Conservation (phyloP, 768 basidiomycete genomes). For the Floccularia luteovirens region DNA sequence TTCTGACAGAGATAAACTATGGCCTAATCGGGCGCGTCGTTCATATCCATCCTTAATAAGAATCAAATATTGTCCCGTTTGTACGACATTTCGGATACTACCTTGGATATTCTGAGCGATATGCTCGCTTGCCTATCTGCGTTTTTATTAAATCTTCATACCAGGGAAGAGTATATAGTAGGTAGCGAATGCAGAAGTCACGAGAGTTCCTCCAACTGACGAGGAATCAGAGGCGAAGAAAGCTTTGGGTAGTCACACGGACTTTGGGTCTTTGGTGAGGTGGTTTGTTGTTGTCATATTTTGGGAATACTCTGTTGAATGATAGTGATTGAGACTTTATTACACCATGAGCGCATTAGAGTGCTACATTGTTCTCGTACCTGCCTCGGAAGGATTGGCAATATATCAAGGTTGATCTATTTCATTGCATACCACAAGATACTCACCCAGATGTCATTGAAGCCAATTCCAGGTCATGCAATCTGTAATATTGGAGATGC, state of each 20-base stretch:
- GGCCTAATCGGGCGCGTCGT: constrained; percentile 42
- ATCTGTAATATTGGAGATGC: constrained; percentile 61
- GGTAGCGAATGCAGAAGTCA: constrained; percentile 55
- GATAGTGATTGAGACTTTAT: constrained; percentile 42
- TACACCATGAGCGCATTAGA: constrained; percentile 64
- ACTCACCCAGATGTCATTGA: not conserved
- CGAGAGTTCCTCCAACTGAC: constrained; percentile 45
- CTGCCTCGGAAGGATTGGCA: constrained; percentile 56
- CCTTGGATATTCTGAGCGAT: constrained; percentile 49
- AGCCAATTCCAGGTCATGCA: constrained; percentile 48
- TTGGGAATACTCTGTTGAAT: constrained; percentile 20
- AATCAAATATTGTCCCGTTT: constrained; percentile 40
- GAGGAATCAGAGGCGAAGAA: constrained; percentile 26
- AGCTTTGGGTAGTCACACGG: constrained; percentile 62
- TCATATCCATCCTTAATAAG: constrained; percentile 48
- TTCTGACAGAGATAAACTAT: constrained; percentile 61
- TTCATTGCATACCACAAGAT: not conserved
- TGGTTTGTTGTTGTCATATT: constrained; percentile 19
- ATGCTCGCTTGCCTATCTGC: constrained; percentile 45
- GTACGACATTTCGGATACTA: constrained; percentile 43
- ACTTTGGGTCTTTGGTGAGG: constrained; percentile 60
- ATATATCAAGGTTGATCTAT: constrained; percentile 45
- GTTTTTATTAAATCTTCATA: constrained; percentile 35
- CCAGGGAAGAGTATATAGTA: constrained; percentile 33
- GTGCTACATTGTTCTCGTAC: constrained; percentile 63